Evolutionary conservation across 495 filamentous ascomycete genomes (phyloP).

Genomic region (Venustampulla echinocandica): DNA sequence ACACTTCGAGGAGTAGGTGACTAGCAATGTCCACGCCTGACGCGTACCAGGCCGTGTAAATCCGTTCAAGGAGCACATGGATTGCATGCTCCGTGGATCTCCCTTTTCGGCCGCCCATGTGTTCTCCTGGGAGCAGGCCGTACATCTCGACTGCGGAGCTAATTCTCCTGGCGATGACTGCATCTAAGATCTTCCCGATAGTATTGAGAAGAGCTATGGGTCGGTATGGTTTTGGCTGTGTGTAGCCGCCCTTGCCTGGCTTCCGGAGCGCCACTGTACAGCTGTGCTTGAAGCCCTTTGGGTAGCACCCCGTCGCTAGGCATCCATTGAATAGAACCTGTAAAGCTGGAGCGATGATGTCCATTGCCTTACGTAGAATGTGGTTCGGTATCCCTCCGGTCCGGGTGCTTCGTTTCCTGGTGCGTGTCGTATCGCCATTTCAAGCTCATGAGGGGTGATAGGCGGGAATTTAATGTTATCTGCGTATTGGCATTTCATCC

Average conservation of each 20-base stretch:
- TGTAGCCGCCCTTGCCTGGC: constrained; percentile 23
- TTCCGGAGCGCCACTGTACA: constrained; percentile 29
- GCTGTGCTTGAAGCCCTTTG: constrained; percentile 2
- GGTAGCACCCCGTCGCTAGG: constrained; percentile 20
- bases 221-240: constrained; percentile 24
- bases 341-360: constrained; percentile 16
- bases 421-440: constrained; percentile 7
- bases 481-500: neutral
- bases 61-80: constrained; percentile 14
- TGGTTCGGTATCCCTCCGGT: too few species aligned
- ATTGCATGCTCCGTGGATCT: too few species aligned
- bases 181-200: constrained; percentile 27
- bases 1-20: constrained; percentile 10
- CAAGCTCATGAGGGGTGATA: neutral
- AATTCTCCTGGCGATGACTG: constrained; percentile 21
- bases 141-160: constrained; percentile 19
- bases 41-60: constrained; percentile 20
- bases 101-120: too few species aligned
- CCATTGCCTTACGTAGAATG: too few species aligned
- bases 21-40: neutral
- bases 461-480: neutral
- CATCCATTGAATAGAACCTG: constrained; percentile 23
- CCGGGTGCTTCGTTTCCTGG: too few species aligned
- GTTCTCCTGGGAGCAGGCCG: constrained; percentile 18
- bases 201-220: constrained; percentile 29